Evolutionary conservation across 2,329 filamentous ascomycete species (phyloP), one percentile per base, ranked within the genome.

Genomic region (Claviceps humidiphila): DNA sequence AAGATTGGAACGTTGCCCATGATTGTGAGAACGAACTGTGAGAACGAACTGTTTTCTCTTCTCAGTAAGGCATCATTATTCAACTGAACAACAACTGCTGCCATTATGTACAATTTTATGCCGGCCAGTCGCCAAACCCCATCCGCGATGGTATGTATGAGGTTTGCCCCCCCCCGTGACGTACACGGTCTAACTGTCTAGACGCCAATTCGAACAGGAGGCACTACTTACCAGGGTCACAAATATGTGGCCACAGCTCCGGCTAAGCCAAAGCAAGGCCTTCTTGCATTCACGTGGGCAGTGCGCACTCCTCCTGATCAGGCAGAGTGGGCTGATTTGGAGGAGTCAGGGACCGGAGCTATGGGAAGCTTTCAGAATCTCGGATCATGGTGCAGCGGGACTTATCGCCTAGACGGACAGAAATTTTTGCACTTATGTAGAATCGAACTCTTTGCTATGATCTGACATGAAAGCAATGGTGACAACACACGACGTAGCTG

Each of bases 281-380:
- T 53, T 13, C 44, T 45, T 34, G 7, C 49, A n/a, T 51, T 49
- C 3, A 53, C 6, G 30, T 53, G 52, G 52, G 52, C 52, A 30
- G 37, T 22, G 26, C 17, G 26, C 16, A 26, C 24, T n/a, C 9
- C 37, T 44, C 4, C 42, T 34, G 11, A 14, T n/a, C 16, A 38
- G 37, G 16, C 38, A 13, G 52, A 40, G 5, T 47, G 14, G 44
- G 34, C 2, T 43, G 16, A 44, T 42, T 9, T 24, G 22, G 2
- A 37, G 7, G 2, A 39, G 17, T 17, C 8, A 5, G 48, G 5
- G 16, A 2, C 14, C 9, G 16, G 14, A 42, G 24, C 9, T 26
- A 14, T 41, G 22, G 2, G 14, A 11, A 37, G 38, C 2, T 37
- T 48, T 17, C 8, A 38, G 6, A 17, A 39, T 13, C 14, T 22